Conservation (phyloP, 2,329 filamentous ascomycete genomes). For the Samsoniella hepiali region DNA sequence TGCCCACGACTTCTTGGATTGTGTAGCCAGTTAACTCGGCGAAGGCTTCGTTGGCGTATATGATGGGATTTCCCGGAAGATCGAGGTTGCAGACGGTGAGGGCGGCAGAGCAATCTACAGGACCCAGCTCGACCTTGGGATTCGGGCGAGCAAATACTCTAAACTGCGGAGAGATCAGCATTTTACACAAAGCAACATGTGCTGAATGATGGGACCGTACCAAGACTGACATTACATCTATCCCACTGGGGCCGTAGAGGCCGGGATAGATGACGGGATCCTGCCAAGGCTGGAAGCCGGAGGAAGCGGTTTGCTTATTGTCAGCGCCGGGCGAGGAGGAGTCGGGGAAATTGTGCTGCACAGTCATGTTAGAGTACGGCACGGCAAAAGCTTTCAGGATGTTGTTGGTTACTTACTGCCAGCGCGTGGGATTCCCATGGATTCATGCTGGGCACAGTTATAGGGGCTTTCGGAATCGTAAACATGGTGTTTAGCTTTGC, state of each 20-base stretch:
- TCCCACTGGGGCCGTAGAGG: slow-evolving; percentile 52
- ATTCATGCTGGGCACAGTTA: slow-evolving; percentile 15
- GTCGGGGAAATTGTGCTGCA: slow-evolving; percentile 24
- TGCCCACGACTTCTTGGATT: slow-evolving; percentile 68
- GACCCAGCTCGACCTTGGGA: slow-evolving; percentile 73
- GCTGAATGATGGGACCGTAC: slow-evolving; percentile 34
- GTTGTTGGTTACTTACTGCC: slow-evolving; percentile 26
- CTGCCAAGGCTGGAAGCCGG: slow-evolving; percentile 28
- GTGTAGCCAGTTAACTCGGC: slow-evolving; percentile 75
- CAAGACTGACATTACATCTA: slow-evolving; percentile 55
- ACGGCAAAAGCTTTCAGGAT: background rate
- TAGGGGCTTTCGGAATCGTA: background rate
- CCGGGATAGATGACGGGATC: slow-evolving; percentile 55
- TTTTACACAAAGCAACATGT: background rate
- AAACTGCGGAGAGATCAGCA: slow-evolving; percentile 35
- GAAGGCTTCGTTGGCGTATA: slow-evolving; percentile 82
- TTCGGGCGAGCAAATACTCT: slow-evolving; percentile 68
- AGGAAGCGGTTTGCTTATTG: background rate
- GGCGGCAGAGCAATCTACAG: slow-evolving; percentile 80
- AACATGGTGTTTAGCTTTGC: slow-evolving; percentile 5
- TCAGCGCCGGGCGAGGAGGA: background rate
- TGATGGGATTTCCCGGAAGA: slow-evolving; percentile 71
- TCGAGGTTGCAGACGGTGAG: slow-evolving; percentile 78
- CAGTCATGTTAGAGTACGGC: background rate
- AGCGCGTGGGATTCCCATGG: slow-evolving; percentile 34